These are phyloP conservation scores for Aspergillus sp. DNA, from an alignment of 2,329 filamentous ascomycete species.

Conservation along the genomic window DNA sequence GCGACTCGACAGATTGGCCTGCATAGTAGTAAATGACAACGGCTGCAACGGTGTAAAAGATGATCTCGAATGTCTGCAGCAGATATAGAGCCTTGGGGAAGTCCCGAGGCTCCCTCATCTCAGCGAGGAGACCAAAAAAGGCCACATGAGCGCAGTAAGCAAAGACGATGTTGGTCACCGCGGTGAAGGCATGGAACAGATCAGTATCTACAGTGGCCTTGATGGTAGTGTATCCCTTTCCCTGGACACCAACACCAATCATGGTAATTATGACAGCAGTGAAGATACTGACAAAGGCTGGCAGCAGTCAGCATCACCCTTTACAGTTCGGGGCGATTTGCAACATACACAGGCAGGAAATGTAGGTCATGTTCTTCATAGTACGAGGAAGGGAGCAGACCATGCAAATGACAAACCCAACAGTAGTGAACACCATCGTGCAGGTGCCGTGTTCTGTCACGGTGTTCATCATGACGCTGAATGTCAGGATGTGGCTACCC, in stretches of 20 bases:
- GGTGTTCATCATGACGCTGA: constrained; percentile 64
- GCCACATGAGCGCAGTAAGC: constrained; percentile 17
- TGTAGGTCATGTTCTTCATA: constrained; percentile 7
- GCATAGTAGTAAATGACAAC: constrained; percentile 66
- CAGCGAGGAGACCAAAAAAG: constrained; percentile 59
- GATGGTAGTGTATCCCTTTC: neutral
- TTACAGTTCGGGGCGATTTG: rapidly evolving
- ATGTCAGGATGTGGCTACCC: constrained; percentile 66
- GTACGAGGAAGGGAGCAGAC: constrained; percentile 55
- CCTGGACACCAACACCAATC: constrained; percentile 53
- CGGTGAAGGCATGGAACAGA: neutral
- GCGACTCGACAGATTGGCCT: constrained; percentile 58
- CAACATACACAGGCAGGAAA: constrained; percentile 4
- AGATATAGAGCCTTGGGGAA: constrained; percentile 61
- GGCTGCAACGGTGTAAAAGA: constrained; percentile 64
- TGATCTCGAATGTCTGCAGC: constrained; percentile 57
- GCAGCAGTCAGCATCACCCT: neutral
- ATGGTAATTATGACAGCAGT: constrained; percentile 64
- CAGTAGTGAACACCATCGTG: constrained; percentile 59
- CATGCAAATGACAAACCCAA: constrained; percentile 32
- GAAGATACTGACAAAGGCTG: constrained; percentile 58
- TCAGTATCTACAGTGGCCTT: neutral
- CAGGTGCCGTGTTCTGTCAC: constrained; percentile 60
- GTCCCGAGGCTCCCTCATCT: constrained; percentile 58
- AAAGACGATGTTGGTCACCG: constrained; percentile 13